A percentile compares a stretch with the other conserved stretches of the same genome.
Conservation (phyloP, 2,329 filamentous ascomycete genomes). For the Teratosphaeria gauchensis region DNA sequence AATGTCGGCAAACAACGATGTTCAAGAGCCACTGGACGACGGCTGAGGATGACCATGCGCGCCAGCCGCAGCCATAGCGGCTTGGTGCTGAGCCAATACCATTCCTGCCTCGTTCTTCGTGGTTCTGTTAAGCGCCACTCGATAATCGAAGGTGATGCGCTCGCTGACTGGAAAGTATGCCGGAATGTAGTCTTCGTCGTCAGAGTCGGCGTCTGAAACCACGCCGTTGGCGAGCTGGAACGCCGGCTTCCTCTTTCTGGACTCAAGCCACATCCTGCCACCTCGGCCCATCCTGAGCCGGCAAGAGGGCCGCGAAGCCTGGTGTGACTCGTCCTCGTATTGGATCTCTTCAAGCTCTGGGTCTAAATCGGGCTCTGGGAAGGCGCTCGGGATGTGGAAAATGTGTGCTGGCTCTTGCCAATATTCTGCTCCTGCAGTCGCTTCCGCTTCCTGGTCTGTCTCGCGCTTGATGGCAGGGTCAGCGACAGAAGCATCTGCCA, state of each 20-base stretch:
- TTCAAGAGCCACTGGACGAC: slow-evolving; percentile 1
- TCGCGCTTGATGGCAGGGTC: not conserved
- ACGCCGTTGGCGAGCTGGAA: slow-evolving; percentile 22
- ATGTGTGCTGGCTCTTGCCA: slow-evolving; percentile 11
- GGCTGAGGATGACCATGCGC: slow-evolving; percentile 1
- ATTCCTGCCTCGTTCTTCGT: not conserved
- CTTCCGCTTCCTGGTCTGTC: slow-evolving; percentile 6
- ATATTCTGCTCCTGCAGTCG: slow-evolving; percentile 9
- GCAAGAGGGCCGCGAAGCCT: slow-evolving; percentile 51
- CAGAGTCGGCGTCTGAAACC: slow-evolving; percentile 72
- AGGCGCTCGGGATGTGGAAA: slow-evolving; percentile 13
- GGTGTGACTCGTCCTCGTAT: slow-evolving; percentile 5
- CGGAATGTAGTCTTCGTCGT: slow-evolving; percentile 45
- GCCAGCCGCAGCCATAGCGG: slow-evolving; percentile 3
- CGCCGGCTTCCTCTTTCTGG: slow-evolving; percentile 16
- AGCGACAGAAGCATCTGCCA: slow-evolving; percentile 16
- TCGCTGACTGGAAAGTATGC: slow-evolving; percentile 20
- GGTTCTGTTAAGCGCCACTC: slow-evolving; percentile 30
- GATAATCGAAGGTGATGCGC: slow-evolving; percentile 60
- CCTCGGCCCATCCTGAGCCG: slow-evolving; percentile 76
- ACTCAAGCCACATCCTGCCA: slow-evolving; percentile 80
- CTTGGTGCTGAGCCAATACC: slow-evolving; percentile 6
- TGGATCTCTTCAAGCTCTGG: not conserved
- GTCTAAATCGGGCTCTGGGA: slow-evolving; percentile 5
- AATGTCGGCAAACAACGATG: slow-evolving; percentile 2